These are phyloP conservation scores for Venturia carpophila DNA, from an alignment of 2,329 filamentous ascomycete species.

Conservation along the genomic window DNA sequence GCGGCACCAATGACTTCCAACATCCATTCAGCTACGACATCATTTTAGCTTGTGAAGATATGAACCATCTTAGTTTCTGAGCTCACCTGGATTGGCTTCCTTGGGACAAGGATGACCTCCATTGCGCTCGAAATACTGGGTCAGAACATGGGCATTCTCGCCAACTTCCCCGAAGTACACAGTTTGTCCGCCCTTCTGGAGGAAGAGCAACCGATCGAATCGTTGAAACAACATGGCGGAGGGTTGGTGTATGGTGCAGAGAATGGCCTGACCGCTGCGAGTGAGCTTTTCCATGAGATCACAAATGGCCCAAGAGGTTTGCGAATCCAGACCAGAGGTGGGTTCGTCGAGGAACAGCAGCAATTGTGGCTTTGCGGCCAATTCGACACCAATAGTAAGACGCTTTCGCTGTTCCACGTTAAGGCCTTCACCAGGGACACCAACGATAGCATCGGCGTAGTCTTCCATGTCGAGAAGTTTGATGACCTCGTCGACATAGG, in stretches of 20 bases:
- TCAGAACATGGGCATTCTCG: slow-evolving; percentile 58
- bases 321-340: slow-evolving; percentile 85
- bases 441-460: slow-evolving; percentile 84
- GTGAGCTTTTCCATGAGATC: slow-evolving; percentile 83
- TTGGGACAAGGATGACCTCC: slow-evolving; percentile 57
- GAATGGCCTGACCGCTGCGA: slow-evolving; percentile 80
- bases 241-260: slow-evolving; percentile 98
- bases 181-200: slow-evolving; percentile 66
- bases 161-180: slow-evolving; percentile 80
- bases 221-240: slow-evolving; percentile 90
- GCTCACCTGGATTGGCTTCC: slow-evolving; percentile 52
- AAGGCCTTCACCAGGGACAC: slow-evolving; percentile 79
- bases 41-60: not conserved
- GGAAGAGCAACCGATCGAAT: slow-evolving; percentile 73
- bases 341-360: slow-evolving; percentile 92
- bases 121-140: slow-evolving; percentile 68
- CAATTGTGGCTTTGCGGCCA: slow-evolving; percentile 83
- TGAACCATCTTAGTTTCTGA: not conserved
- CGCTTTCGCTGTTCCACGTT: slow-evolving; percentile 63
- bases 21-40: slow-evolving; percentile 63
- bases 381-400: slow-evolving; percentile 90
- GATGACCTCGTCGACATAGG: slow-evolving; percentile 85
- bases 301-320: slow-evolving; percentile 88
- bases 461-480: slow-evolving; percentile 83
- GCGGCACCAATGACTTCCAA: slow-evolving; percentile 48